phyloP scores from a whole-genome alignment of 768 basidiomycete species.

The Mycena floridula region DNA sequence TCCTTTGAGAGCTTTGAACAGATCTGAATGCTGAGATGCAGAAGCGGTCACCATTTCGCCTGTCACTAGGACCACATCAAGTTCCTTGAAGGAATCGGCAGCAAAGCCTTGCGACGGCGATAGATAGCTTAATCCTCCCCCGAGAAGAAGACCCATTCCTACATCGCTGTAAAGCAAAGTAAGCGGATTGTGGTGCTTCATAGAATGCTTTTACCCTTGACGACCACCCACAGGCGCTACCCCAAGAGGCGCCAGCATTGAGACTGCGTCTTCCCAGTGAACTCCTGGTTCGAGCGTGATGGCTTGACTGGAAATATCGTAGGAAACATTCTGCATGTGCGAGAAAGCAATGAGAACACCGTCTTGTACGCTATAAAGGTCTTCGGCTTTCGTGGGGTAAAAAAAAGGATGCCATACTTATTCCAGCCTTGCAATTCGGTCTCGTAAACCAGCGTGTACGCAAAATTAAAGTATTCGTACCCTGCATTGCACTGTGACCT shows the following conservation, averaged over 20 bases:
- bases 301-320: constrained; percentile 3
- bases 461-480: constrained; percentile 14
- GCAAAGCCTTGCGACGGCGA: constrained; percentile 34
- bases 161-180: constrained; percentile 26
- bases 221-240: constrained; percentile 9
- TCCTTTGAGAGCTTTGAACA: constrained; percentile 40
- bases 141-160: constrained; percentile 38
- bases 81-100: constrained; percentile 28
- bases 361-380: background rate
- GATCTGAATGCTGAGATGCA: constrained; percentile 32
- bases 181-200: background rate
- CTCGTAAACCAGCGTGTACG: no score
- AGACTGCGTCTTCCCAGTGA: constrained; percentile 3
- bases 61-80: constrained; percentile 36
- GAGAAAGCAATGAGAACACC: constrained; percentile 8
- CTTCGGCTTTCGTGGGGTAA: background rate
- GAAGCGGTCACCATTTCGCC: constrained; percentile 35
- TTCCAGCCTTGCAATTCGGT: constrained; percentile 5
- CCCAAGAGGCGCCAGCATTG: constrained; percentile 1
- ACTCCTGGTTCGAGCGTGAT: constrained; percentile 7
- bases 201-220: background rate
- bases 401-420: constrained; percentile 2
- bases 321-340: constrained; percentile 4
- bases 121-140: constrained; percentile 36
- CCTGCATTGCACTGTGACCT: constrained; percentile 18